A percentile compares a stretch with the other conserved stretches of the same genome.
Evolutionary conservation across 2,329 filamentous ascomycete species (phyloP).

Genomic region (Tympanopsis confertula): DNA sequence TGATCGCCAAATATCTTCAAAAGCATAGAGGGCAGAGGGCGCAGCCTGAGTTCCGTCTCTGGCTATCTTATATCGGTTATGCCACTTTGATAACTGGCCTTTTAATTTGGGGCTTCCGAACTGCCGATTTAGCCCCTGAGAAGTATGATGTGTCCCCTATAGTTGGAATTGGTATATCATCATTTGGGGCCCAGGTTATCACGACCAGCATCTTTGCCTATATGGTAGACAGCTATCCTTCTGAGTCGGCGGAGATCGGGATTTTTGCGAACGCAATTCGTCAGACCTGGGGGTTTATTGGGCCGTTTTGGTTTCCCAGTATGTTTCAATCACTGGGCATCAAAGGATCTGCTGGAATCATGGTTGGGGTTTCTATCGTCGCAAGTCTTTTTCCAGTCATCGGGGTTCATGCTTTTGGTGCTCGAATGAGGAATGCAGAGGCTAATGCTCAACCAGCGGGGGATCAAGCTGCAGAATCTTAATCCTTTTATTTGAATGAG

Average conservation of each 20-base stretch:
- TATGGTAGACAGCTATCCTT: constrained; percentile 1
- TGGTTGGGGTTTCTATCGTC: not conserved
- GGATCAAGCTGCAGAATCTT: too few relatives aligned
- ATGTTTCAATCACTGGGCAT: constrained; percentile 2
- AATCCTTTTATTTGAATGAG: too few relatives aligned
- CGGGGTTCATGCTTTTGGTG: not conserved
- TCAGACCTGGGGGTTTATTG: constrained; percentile 2
- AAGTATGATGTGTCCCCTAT: constrained; percentile 2
- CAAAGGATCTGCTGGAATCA: not conserved
- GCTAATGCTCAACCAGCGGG: too few relatives aligned
- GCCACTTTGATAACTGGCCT: constrained; percentile 1
- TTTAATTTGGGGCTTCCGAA: constrained; percentile 3
- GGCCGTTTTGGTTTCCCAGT: constrained; percentile 2
- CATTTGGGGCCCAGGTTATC: constrained; percentile 3
- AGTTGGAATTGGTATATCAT: constrained; percentile 1
- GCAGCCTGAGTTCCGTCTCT: constrained; percentile 1
- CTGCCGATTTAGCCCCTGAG: not conserved
- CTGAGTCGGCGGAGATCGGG: not conserved
- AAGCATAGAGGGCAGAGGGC: not conserved
- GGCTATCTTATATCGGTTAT: constrained; percentile 2
- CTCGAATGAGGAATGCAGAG: too few relatives aligned
- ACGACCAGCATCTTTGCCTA: constrained; percentile 2
- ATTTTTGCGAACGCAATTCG: not conserved
- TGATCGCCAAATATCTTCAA: not conserved
- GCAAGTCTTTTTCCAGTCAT: not conserved